Evolutionary conservation across 148 eudicot genomes (phyloP).

Genomic region (Tetragonia tetragonoides): DNA sequence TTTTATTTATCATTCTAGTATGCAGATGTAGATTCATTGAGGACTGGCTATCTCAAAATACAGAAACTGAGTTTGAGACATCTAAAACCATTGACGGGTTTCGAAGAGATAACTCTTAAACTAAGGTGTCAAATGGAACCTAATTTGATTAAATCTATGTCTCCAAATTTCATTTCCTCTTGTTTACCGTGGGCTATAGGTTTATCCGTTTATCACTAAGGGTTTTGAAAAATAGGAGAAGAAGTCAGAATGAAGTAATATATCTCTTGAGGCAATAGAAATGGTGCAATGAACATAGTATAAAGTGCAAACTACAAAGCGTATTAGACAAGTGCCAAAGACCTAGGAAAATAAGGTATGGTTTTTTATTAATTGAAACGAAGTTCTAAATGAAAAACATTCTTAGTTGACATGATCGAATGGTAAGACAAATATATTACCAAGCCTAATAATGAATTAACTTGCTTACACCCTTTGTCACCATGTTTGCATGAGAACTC

Average conservation of each 20-base stretch:
- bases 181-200: no score
- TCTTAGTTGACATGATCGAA: background rate
- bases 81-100: no score
- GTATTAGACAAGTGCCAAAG: background rate
- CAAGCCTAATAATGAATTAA: background rate
- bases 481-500: background rate
- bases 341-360: background rate
- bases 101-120: no score
- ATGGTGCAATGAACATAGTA: background rate
- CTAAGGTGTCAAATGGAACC: no score
- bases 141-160: no score
- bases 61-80: background rate
- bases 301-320: no score
- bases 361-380: slow-evolving; percentile 12
- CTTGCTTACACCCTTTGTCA: slow-evolving; percentile 12
- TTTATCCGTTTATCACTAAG: no score
- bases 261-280: background rate
- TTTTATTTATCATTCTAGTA: background rate
- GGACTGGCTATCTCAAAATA: background rate
- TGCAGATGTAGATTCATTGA: background rate
- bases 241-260: no score
- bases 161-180: no score
- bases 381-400: slow-evolving; percentile 12
- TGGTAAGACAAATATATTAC: background rate
- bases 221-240: no score